Evolutionary conservation across 768 basidiomycete species (phyloP), one percentile per base, ranked within the genome.

Genomic region (Royoungia palumana): DNA sequence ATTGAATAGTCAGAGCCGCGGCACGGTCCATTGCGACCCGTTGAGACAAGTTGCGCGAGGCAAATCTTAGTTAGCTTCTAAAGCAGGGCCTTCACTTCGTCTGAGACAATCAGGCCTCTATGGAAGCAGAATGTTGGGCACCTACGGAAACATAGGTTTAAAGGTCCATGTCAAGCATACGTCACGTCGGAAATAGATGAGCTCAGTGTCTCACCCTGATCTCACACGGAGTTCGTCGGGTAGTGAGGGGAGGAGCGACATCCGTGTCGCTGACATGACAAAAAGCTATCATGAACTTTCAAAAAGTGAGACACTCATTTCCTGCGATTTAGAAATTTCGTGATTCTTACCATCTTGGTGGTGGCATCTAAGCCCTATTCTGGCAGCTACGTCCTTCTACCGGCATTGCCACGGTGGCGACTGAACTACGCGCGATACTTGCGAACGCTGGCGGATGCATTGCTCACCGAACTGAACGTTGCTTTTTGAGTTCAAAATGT

Each of bases 271-370:
- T 32, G 34, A 7, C 9, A 41, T 17, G 35, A 34, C 30, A 30
- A 19, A 30, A 42, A n/a, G 42, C 12, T 20, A 19, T 47, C 35
- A 22, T 14, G 24, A 25, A 41, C 32, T 16, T 38, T 35, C n/a
- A 41, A 25, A 47, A 54, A 56, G 58, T 60, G 59, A 60, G 51
- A 60, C 58, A 57, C 25, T 49, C 38, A 30, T 28, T 32, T 41
- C 34, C 35, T 24, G 27, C 11, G 17, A 46, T 46, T 39, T 34
- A 40, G 43, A 19, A 44, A 35, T 52, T 48, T 40, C 55, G 54
- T 57, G 39, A 56, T 46, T 32, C 14, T 30, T 45, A 11, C 37
- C 16, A 22, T 46, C 16, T 46, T 46, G 39, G 36, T 3, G 19
- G 45, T 19, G 32, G 21, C 10, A 27, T 46, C 41, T 4, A 19